Percentiles rank a stretch among this genome's conserved stretches.
Evolutionary conservation across 208 protist species (phyloP).

Genomic region (Blechomonas ayalai): DNA sequence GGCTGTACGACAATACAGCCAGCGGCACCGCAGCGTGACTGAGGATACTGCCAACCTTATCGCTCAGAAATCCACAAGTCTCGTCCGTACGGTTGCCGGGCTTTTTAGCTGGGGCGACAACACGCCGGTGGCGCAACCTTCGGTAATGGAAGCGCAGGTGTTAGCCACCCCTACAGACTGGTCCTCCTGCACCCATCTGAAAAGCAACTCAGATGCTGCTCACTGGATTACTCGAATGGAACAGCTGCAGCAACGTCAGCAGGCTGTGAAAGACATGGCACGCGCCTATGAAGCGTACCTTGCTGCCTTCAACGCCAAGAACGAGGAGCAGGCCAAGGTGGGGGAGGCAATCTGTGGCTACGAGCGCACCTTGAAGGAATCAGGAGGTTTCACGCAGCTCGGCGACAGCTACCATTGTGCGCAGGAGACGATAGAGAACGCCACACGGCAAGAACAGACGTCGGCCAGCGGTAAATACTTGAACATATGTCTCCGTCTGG

Average conservation of each 20-base stretch:
- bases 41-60: constrained; percentile 43
- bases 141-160: neutral
- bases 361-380: constrained; percentile 14
- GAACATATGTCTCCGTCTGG: constrained; percentile 46
- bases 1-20: constrained; percentile 39
- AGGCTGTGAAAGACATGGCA: constrained; percentile 32
- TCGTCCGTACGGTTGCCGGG: constrained; percentile 48
- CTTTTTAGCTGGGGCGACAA: constrained; percentile 19
- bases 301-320: constrained; percentile 10
- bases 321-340: constrained; percentile 13
- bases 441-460: constrained; percentile 19
- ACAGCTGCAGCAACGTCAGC: constrained; percentile 26
- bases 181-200: too few relatives aligned
- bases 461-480: constrained; percentile 36
- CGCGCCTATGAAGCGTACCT: constrained; percentile 40
- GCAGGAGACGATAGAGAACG: constrained; percentile 32
- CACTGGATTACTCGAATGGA: constrained; percentile 35
- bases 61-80: constrained; percentile 37
- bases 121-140: neutral
- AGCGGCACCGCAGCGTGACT: constrained; percentile 39
- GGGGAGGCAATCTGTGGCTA: constrained; percentile 17
- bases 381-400: neutral
- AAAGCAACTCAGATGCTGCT: constrained; percentile 14
- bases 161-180: constrained; percentile 8
- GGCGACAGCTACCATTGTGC: too few relatives aligned